Conservation (phyloP, 768 basidiomycete species). For the Rickenella mellea region DNA sequence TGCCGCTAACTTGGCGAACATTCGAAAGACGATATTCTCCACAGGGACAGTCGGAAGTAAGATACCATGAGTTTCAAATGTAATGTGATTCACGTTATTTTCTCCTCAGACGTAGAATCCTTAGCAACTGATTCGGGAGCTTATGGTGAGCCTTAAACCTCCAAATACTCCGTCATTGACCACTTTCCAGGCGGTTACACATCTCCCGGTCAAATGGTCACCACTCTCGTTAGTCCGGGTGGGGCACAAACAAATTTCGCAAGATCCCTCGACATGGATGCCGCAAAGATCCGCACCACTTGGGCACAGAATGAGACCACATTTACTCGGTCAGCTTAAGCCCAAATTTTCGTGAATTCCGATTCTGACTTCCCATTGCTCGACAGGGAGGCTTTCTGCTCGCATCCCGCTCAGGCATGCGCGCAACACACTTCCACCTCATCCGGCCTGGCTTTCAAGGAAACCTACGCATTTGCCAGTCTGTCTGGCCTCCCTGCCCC, state of each 20-base stretch:
- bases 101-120: constrained; percentile 37
- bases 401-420: constrained; percentile 53
- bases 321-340: constrained; percentile 36
- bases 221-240: constrained; percentile 26
- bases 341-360: background rate
- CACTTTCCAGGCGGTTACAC: constrained; percentile 52
- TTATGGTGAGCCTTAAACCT: constrained; percentile 39
- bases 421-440: constrained; percentile 40
- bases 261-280: constrained; percentile 65
- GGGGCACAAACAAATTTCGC: constrained; percentile 29
- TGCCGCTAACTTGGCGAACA: constrained; percentile 39
- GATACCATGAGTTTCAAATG: constrained; percentile 6
- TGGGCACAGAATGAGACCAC: constrained; percentile 46
- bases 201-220: constrained; percentile 52
- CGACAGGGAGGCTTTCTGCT: constrained; percentile 54
- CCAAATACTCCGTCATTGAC: constrained; percentile 1
- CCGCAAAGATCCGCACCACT: constrained; percentile 42
- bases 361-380: background rate
- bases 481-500: constrained; percentile 43
- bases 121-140: constrained; percentile 46
- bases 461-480: constrained; percentile 29
- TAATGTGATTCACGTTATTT: background rate
- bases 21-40: constrained; percentile 49
- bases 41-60: constrained; percentile 52
- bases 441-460: constrained; percentile 13